Percentiles rank a stretch among this genome's conserved stretches.
phyloP scores from a whole-genome alignment of 768 basidiomycete species.

The Collybia nuda region DNA sequence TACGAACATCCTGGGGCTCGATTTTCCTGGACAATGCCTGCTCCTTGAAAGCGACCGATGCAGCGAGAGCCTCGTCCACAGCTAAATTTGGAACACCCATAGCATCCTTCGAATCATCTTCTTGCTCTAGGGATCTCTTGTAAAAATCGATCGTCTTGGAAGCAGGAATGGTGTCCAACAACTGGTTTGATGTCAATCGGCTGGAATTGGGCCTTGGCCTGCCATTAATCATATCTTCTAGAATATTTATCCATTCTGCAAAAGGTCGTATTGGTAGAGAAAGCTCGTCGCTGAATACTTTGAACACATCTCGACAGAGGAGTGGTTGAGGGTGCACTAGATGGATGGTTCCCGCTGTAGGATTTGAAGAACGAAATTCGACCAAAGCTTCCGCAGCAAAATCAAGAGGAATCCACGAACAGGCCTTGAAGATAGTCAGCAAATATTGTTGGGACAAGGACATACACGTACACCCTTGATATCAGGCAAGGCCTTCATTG shows the following conservation, averaged over 20 bases:
- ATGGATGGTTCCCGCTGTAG: slow-evolving; percentile 7
- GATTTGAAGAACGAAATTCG: slow-evolving; percentile 12
- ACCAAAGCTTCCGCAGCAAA: slow-evolving; percentile 16
- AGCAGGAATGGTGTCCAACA: slow-evolving; percentile 7
- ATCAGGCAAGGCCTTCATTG: slow-evolving; percentile 26
- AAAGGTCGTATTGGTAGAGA: slow-evolving; percentile 17
- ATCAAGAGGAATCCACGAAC: slow-evolving; percentile 24
- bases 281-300: slow-evolving; percentile 9
- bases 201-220: neutral
- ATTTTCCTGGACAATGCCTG: neutral
- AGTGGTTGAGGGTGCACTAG: slow-evolving; percentile 18
- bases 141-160: slow-evolving; percentile 13
- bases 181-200: no score
- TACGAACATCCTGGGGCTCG: neutral
- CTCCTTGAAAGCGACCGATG: slow-evolving; percentile 1
- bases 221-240: slow-evolving; percentile 1
- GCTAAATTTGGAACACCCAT: slow-evolving; percentile 11
- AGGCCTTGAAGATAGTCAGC: neutral
- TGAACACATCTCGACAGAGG: slow-evolving; percentile 11
- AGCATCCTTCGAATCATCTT: slow-evolving; percentile 3
- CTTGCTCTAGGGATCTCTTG: neutral
- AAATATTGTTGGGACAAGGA: neutral
- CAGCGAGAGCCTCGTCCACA: neutral
- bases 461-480: slow-evolving; percentile 21
- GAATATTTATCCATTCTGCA: slow-evolving; percentile 14